Percentiles rank a stretch among this genome's conserved stretches.
Evolutionary conservation across 352 stramenopile species (phyloP).

Genomic region (Phytophthora lateralis): DNA sequence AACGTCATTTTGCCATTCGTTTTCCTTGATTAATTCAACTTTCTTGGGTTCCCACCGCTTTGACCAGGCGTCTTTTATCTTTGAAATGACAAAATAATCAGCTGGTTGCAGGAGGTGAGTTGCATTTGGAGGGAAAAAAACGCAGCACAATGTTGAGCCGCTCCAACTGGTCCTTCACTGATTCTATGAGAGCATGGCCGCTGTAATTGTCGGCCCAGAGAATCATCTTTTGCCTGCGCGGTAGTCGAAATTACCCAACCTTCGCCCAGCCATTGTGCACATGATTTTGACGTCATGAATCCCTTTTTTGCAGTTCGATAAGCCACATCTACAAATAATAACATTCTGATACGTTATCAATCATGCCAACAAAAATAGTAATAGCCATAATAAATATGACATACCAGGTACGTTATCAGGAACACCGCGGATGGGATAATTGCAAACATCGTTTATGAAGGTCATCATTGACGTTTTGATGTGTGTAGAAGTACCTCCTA

Average conservation of each 20-base stretch:
- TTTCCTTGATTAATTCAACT: background rate
- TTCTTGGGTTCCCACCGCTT: slow-evolving; percentile 4
- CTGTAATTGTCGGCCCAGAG: background rate
- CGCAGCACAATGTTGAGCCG: no score
- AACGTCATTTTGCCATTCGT: slow-evolving; percentile 3
- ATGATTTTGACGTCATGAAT: background rate
- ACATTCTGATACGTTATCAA: no score
- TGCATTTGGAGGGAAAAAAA: no score
- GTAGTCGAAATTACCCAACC: background rate
- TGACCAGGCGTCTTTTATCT: slow-evolving; percentile 2
- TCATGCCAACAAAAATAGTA: no score
- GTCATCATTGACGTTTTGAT: background rate
- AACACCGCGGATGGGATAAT: background rate
- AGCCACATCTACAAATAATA: background rate
- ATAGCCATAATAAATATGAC: no score
- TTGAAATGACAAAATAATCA: background rate
- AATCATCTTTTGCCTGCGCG: background rate
- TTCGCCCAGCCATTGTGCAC: background rate
- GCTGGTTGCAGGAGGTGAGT: no score
- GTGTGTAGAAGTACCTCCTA: background rate
- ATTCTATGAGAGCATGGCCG: background rate
- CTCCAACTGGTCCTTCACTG: no score
- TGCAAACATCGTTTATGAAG: background rate
- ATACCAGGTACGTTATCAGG: background rate
- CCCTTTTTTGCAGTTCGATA: background rate